Base-by-base conservation (phyloP, 148 eudicot genomes). In the Chenopodium album region DNA sequence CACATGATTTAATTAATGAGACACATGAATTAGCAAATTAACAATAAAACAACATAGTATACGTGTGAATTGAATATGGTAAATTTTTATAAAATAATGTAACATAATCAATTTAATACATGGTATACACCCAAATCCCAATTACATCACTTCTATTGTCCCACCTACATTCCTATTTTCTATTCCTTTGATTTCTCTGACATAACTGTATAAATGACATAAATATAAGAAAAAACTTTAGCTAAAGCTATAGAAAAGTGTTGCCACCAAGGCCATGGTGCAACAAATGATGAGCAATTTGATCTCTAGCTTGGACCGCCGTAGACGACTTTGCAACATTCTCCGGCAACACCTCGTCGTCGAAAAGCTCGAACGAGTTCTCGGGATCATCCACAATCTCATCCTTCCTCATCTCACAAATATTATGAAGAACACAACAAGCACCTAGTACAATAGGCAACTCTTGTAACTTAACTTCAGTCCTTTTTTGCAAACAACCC, bases 401-500 rank as follows among this genome's bases (percentile, higher is more conserved):
- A 16, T 93, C 94, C 1, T 79, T 71, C 31, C 86, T 86, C 80
- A 85, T 85, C 85, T 93, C 94, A 72, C 97, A 93, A 0, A 93
- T 89, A 47, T 93, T 93, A 76, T 93, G 94, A 76, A 92, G 59
- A 2, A 92, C 94, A 73, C 97, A 92, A 23, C 94, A 91, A 4
- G 97, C 94, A 3, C 94, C 92, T 34, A 93, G 80, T 2, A 93
- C 93, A 4, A 83, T 88, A 0, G 95, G 95, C 86, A 92, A 78
- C 37, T 93, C 94, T 80, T 89, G 91, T 12, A 93, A 85, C 71
- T 93, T 93, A 73, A 89, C 91, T 82, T 93, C 98, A 0, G 95
- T 90, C 77, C 98, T 86, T 83, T 89, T 93, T 78, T 90, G 95
- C 84, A 93, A 79, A 67, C 97, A 93, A 1, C 85, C 82, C 97